Base-by-base conservation (phyloP, 306 rosid genomes). In the Abrus precatorius region DNA sequence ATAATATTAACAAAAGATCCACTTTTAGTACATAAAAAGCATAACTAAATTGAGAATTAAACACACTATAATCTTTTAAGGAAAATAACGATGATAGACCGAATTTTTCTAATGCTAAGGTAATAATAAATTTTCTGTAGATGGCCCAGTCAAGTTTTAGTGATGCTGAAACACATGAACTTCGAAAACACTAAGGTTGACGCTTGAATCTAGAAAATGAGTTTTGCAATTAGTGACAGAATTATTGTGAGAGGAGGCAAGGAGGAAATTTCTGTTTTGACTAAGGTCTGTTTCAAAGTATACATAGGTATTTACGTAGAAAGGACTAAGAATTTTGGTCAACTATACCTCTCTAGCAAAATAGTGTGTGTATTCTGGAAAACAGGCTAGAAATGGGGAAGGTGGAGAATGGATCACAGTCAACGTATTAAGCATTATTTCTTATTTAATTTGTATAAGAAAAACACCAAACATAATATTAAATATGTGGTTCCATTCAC, bases 181-280 rank as follows among this genome's bases (percentile, higher is more conserved):
- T 57, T 44, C 13, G 30, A 61, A 11, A 54, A 9, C 11, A 53
- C 44, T 36, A 53, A n/a, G 76, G 36, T 72, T 54, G 66, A 73
- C 54, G 5, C 2, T 20, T 14, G 52, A 54, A 27, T 43, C 0
- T 11, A 43, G 33, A 57, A 74, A 43, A 59, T 29, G 20, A 28
- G 55, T 29, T 5, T 56, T 55, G 54, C 27, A 56, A 38, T 20
- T 38, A 48, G 33, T 13, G 47, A 50, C 38, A 34, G 49, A 45
- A 44, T 3, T 3, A 5, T 12, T 7, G n/a, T 7, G 28, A 28
- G 29, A 69, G 40, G 71, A 69, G 56, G 4, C 10, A 7, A 5
- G 32, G 30, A 52, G 8, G 72, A 79, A 79, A 50, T 3, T 62
- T 71, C 66, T 61, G 74, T 14, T 9, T 63, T 56, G 29, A 77